Percentiles rank a stretch among this genome's conserved stretches.
These are phyloP conservation scores for Serendipita vermifera DNA, from an alignment of 768 basidiomycete species.

Conservation along the genomic window DNA sequence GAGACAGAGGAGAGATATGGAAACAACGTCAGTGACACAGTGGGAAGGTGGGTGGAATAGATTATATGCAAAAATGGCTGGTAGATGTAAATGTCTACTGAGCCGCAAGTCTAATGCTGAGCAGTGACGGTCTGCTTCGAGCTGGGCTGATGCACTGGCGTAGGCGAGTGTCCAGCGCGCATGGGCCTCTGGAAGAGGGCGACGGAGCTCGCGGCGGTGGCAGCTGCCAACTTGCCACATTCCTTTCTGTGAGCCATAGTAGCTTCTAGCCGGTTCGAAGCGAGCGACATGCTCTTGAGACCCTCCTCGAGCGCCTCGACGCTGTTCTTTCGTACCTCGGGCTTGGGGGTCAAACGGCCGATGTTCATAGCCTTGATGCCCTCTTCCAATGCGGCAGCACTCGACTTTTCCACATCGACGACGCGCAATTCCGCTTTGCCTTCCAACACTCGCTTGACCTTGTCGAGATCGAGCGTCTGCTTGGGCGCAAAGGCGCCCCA, in stretches of 20 bases:
- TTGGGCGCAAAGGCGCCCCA: slow-evolving; percentile 64
- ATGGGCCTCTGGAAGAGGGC: not conserved
- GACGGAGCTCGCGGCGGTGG: not conserved
- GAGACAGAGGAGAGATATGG: too few relatives aligned
- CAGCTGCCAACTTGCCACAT: too few relatives aligned
- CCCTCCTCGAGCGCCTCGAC: slow-evolving; percentile 8
- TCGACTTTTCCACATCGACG: slow-evolving; percentile 42
- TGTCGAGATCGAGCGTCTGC: slow-evolving; percentile 45
- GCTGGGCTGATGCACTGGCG: slow-evolving; percentile 1
- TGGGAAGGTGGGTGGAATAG: too few relatives aligned
- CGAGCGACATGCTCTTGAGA: not conserved
- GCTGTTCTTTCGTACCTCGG: not conserved
- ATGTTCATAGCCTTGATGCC: slow-evolving; percentile 15
- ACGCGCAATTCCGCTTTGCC: slow-evolving; percentile 69
- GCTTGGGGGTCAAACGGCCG: not conserved
- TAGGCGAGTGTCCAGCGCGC: slow-evolving; percentile 1
- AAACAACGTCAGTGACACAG: too few relatives aligned
- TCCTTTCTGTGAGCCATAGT: not conserved
- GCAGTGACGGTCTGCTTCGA: slow-evolving; percentile 1
- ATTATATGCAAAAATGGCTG: too few relatives aligned
- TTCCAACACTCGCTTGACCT: slow-evolving; percentile 67
- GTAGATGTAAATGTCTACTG: too few relatives aligned
- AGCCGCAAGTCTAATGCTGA: too few relatives aligned
- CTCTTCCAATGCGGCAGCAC: slow-evolving; percentile 17
- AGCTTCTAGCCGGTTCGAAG: too few relatives aligned